Conservation (phyloP, 2,329 filamentous ascomycete species). For the Colletotrichum sp. region DNA sequence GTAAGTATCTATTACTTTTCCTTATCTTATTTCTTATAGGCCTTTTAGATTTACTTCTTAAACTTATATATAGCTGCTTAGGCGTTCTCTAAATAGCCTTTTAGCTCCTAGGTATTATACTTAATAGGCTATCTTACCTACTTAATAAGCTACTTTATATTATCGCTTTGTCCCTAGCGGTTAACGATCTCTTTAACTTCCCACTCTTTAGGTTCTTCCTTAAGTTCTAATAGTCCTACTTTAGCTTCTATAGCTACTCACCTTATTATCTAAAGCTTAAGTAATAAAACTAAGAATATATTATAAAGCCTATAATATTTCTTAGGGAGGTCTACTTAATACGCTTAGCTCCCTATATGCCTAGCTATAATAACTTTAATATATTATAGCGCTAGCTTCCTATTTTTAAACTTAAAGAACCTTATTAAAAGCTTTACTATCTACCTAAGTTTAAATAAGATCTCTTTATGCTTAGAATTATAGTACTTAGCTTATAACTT, state of each 20-base stretch:
- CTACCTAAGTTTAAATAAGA: neutral
- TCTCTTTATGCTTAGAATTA: neutral
- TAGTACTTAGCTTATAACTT: neutral
- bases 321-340: neutral
- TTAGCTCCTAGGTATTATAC: neutral
- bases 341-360: accelerated
- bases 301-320: neutral
- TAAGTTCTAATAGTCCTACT: neutral
- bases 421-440: neutral
- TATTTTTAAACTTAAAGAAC: neutral
- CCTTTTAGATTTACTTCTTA: neutral
- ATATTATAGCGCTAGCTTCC: neutral
- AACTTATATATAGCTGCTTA: neutral
- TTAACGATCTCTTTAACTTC: neutral
- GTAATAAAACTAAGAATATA: neutral
- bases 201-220: neutral
- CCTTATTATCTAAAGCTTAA: neutral
- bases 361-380: neutral
- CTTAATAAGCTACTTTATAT: neutral
- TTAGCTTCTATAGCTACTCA: neutral
- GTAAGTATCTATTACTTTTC: neutral
- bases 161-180: neutral
- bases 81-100: neutral
- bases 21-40: neutral
- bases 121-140: neutral